Percentiles rank a stretch among this genome's conserved stretches.
Conservation (phyloP, 441 rosid species). For the Gossypium davidsonii region DNA sequence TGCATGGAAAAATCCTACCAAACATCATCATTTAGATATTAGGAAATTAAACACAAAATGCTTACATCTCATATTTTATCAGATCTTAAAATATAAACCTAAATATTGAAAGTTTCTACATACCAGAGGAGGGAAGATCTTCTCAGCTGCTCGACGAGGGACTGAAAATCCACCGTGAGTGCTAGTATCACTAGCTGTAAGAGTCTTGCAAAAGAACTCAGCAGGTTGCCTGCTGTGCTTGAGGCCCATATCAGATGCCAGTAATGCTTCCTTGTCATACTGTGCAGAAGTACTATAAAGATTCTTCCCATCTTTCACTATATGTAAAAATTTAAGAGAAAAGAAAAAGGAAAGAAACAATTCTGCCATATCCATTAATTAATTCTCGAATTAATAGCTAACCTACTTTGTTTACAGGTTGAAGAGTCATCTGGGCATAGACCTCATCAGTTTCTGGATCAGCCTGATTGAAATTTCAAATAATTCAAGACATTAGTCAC, state of each 20-base stretch:
- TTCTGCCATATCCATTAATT: neutral
- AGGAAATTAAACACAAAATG: neutral
- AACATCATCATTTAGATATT: constrained; percentile 24
- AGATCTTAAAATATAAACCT: neutral
- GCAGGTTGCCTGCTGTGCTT: constrained; percentile 72
- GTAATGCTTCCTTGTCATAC: constrained; percentile 79
- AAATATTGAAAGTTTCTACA: constrained; percentile 15
- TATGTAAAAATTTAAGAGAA: neutral
- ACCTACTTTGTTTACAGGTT: constrained; percentile 77
- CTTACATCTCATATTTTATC: neutral
- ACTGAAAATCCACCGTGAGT: constrained; percentile 98
- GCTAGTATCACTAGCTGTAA: constrained; percentile 94
- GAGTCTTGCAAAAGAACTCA: constrained; percentile 90
- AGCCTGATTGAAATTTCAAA: constrained; percentile 49
- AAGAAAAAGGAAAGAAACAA: neutral
- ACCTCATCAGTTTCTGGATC: constrained; percentile 89
- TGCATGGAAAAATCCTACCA: constrained; percentile 80
- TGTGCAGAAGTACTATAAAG: constrained; percentile 23
- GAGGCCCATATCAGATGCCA: constrained; percentile 76
- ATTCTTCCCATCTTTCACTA: constrained; percentile 9
- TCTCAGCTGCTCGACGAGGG: constrained; percentile 92
- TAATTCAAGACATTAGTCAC: neutral
- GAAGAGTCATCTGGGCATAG: constrained; percentile 95
- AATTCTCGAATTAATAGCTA: constrained; percentile 25
- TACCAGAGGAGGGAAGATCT: constrained; percentile 85